Evolutionary conservation across 2,329 filamentous ascomycete genomes (phyloP).

Genomic region (Dactylonectria macrodidyma): DNA sequence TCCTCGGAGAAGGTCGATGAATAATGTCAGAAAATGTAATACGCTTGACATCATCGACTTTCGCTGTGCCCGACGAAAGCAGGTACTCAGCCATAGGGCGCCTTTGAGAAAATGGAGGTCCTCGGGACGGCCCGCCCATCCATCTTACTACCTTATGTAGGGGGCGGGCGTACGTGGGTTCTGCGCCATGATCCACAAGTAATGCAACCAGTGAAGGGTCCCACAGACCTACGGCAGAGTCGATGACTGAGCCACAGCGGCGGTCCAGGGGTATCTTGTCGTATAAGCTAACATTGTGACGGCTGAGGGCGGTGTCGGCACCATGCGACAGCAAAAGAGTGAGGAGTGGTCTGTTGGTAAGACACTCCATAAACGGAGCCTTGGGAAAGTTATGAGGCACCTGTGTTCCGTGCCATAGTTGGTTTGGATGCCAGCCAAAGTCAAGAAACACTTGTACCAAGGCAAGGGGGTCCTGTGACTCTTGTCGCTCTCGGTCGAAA

Average conservation of each 20-base stretch:
- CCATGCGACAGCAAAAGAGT: slow-evolving; percentile 2
- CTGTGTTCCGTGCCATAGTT: slow-evolving; percentile 3
- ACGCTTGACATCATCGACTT: slow-evolving; percentile 9
- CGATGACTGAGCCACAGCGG: background rate
- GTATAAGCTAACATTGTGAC: background rate
- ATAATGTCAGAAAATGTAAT: slow-evolving; percentile 4
- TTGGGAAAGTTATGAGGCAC: background rate
- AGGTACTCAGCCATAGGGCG: slow-evolving; percentile 13
- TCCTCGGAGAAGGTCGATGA: background rate
- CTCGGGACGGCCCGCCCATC: background rate
- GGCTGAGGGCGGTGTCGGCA: background rate
- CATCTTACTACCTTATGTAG: background rate
- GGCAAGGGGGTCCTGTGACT: slow-evolving; percentile 5
- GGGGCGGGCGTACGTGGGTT: background rate
- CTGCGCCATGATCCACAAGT: background rate
- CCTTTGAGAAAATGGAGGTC: background rate
- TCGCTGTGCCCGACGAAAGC: background rate
- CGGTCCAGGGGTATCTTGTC: background rate
- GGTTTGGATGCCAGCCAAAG: slow-evolving; percentile 26
- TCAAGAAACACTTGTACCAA: slow-evolving; percentile 19
- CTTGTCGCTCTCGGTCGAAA: background rate
- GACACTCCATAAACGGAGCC: background rate
- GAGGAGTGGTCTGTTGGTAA: slow-evolving; percentile 11
- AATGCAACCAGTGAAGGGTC: background rate
- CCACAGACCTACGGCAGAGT: background rate